Base-by-base conservation (phyloP, 805 yeast species). In the Metschnikowia koreensis region DNA sequence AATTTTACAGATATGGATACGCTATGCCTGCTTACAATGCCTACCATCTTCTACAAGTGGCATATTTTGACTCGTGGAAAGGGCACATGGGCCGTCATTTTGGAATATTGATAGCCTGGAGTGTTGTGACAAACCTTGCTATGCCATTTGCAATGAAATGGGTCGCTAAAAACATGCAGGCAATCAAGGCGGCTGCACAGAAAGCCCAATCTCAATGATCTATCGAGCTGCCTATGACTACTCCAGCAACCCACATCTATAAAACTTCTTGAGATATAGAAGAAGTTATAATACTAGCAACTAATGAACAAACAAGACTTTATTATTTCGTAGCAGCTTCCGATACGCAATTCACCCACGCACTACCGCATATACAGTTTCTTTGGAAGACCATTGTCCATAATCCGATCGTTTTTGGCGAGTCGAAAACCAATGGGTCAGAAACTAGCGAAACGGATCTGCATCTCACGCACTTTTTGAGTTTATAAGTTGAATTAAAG, bases 321-420 rank as follows among this genome's bases (percentile, higher is more conserved):
- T 28, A 15, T 10, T 22, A 41, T 28, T 28, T 16, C 13, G 7
- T 17, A 33, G 8, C 26, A 8, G 37, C 38, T 9, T 47, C 38
- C 8, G 51, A 22, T 5, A 16, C 48, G 36, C 62, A 57, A 54
- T 77, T 78, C 2, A 82, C 82, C 93, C 93, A 87, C 4, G 83
- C 77, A 38, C 89, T 87, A 0, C 94, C 94, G 66, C 96, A 88
- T 36, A 87, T 70, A 67, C 96, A 88, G 27, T 81, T 81, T 54
- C 91, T 73, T 58, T 86, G 91, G 64, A 82, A 84, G 1, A 86
- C 84, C 69, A 82, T 73, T 0, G 86, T 79, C 87, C 89, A 80
- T 50, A 66, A 61, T 9, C 71, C 76, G 34, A 72, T 55, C 48
- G 73, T 48, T 54, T 60, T 54, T 36, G 65, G 56, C 13, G 63